Evolutionary conservation across 1,284 basidiomycete genomes (phyloP).

Genomic region (Sporisorium reilianum): DNA sequence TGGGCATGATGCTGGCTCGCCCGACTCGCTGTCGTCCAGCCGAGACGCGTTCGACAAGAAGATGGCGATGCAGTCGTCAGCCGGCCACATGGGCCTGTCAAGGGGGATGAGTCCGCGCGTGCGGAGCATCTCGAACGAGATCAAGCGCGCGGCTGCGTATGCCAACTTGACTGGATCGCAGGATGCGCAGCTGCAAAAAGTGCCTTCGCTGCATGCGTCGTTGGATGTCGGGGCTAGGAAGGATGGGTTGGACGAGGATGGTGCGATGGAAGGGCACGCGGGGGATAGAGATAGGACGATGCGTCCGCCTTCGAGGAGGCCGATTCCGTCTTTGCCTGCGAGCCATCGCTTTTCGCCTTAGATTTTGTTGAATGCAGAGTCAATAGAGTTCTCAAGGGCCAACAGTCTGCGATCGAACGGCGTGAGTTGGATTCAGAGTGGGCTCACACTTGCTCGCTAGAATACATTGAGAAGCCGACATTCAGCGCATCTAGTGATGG

Average conservation of each 20-base stretch:
- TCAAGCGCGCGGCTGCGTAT: slow-evolving; percentile 33
- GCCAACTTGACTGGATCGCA: slow-evolving; percentile 1
- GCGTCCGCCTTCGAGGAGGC: slow-evolving; percentile 40
- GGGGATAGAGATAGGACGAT: slow-evolving; percentile 37
- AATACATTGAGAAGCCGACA: not conserved
- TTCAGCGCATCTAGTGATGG: slow-evolving; percentile 29
- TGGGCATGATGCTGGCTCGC: slow-evolving; percentile 2
- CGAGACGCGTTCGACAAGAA: slow-evolving; percentile 16
- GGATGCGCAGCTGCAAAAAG: slow-evolving; percentile 3
- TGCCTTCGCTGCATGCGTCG: slow-evolving; percentile 27
- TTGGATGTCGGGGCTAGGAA: slow-evolving; percentile 17
- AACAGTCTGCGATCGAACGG: too few relatives aligned
- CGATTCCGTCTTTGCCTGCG: slow-evolving; percentile 39
- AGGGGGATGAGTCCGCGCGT: slow-evolving; percentile 28
- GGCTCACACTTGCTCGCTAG: too few relatives aligned
- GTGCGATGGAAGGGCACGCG: not conserved
- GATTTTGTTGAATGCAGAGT: not conserved
- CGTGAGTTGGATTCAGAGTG: too few relatives aligned
- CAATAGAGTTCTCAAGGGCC: not conserved
- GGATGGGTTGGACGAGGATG: slow-evolving; percentile 10
- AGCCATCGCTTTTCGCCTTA: slow-evolving; percentile 32
- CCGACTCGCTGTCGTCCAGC: slow-evolving; percentile 10
- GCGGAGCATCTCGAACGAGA: slow-evolving; percentile 41
- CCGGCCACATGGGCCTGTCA: slow-evolving; percentile 10
- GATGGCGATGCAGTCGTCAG: not conserved